Base-by-base conservation (phyloP, 257 asterid species). In the Plantago ovata region DNA sequence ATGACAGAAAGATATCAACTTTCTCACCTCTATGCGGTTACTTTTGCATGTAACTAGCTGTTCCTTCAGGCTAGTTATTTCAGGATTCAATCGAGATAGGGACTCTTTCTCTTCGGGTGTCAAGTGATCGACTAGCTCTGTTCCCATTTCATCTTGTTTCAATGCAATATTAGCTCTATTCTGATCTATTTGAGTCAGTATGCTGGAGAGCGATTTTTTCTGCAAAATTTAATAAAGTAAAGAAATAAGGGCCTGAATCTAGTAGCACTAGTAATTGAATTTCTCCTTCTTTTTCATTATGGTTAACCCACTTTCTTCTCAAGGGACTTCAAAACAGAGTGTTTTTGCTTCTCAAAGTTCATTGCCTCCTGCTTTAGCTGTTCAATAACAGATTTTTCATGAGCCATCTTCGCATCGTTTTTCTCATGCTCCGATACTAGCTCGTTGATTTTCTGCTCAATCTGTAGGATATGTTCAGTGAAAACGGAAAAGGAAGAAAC, bases 51-150 rank as follows among this genome's bases (percentile, higher is more conserved):
- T 71, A 65, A 79, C 71, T 70, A 84, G 89, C 81, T 58, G 61
- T 76, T 93, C 91, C 77, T 93, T 93, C 68, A 84, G 75, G 55
- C 62, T 18, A 53, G 98, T 93, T 73, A 93, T 89, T 73, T 89
- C 96, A 67, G 97, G 97, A 69, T 89, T 81, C 76, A 93, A 74
- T 64, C 89, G 86, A 65, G 98, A 82, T 50, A 93, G 84, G 21
- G 78, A 70, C 63, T 77, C 94, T 68, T 83, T 84, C 81, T 93
- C 98, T 72, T 82, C 97, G 2, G 80, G 80, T 43, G 95, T 84
- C 83, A 93, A 78, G 85, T 93, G 97, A 78, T 93, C 96, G 67
- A 93, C 98, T 51, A 93, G 95, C 13, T 93, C 97, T 23, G 98
- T 89, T 49, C 89, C 89, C 98, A 84, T 86, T 75, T 93, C 98